Evolutionary conservation across 2,329 filamentous ascomycete species (phyloP).

Genomic region (Myriosclerotinia curreyana): DNA sequence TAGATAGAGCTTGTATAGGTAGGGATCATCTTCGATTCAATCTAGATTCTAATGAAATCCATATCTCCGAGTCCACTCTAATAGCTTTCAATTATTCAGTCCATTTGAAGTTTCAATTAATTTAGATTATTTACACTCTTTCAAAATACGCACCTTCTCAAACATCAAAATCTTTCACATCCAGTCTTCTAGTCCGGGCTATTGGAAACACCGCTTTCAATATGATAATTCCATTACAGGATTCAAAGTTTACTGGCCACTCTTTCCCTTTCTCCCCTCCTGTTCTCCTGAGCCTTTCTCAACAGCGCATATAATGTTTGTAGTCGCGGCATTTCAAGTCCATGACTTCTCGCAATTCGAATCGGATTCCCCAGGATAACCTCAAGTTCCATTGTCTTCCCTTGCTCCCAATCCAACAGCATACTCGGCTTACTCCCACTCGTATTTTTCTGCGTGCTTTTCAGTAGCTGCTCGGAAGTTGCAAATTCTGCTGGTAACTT

Average conservation of each 20-base stretch:
- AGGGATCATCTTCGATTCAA: too few relatives aligned
- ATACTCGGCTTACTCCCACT: conserved; percentile 55
- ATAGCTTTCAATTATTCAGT: too few relatives aligned
- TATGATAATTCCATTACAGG: not conserved
- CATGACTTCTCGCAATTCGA: conserved; percentile 49
- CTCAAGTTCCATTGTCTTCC: conserved; percentile 53
- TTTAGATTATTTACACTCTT: too few relatives aligned
- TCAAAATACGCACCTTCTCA: too few relatives aligned
- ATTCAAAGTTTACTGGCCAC: conserved; percentile 28
- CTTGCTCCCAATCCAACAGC: conserved; percentile 53
- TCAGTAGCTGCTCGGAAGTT: conserved; percentile 59
- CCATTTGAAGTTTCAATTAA: too few relatives aligned
- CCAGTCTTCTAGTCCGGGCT: too few relatives aligned
- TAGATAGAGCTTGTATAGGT: too few relatives aligned
- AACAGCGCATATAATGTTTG: conserved; percentile 55
- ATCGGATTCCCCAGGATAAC: conserved; percentile 56
- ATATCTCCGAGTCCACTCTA: too few relatives aligned
- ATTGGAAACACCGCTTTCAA: not conserved
- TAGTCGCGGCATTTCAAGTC: conserved; percentile 52
- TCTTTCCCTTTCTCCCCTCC: conserved; percentile 25
- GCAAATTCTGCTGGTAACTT: conserved; percentile 59
- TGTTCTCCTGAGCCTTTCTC: conserved; percentile 49
- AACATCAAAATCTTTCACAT: too few relatives aligned
- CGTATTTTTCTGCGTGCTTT: conserved; percentile 60
- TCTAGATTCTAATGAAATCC: too few relatives aligned